These are phyloP conservation scores for Fusarium hainanense DNA, from an alignment of 2,329 filamentous ascomycete genomes.

Conservation along the genomic window DNA sequence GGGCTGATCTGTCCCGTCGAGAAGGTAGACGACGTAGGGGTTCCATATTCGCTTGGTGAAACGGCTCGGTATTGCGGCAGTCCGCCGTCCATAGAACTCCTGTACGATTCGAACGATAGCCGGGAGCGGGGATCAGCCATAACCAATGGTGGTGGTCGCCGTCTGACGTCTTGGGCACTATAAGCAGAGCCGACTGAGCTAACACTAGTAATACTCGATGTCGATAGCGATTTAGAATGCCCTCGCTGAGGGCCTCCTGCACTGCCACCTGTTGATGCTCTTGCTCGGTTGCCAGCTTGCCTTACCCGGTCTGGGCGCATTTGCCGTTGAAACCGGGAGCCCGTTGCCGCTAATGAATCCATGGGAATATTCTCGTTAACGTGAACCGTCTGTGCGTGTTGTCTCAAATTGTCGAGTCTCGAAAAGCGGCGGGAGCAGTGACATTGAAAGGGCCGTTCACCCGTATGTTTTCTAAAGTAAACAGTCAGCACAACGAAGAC, in stretches of 20 bases:
- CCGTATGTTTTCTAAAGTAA: slow-evolving; percentile 85
- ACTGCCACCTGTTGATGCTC: slow-evolving; percentile 82
- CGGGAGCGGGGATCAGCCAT: slow-evolving; percentile 81
- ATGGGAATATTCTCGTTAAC: slow-evolving; percentile 96
- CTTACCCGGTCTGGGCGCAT: slow-evolving; percentile 88
- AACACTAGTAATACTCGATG: slow-evolving; percentile 85
- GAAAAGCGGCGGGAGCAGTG: slow-evolving; percentile 95
- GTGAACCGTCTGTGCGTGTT: slow-evolving; percentile 97
- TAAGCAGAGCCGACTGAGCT: slow-evolving; percentile 74
- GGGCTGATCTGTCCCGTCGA: slow-evolving; percentile 82
- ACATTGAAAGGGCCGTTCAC: slow-evolving; percentile 95
- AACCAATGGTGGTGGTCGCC: slow-evolving; percentile 82
- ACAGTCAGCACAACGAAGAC: slow-evolving; percentile 13
- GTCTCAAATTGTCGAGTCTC: slow-evolving; percentile 90
- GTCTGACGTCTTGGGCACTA: slow-evolving; percentile 72
- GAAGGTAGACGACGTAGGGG: slow-evolving; percentile 85
- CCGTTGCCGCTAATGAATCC: slow-evolving; percentile 91
- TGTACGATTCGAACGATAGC: slow-evolving; percentile 75
- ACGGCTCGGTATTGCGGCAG: slow-evolving; percentile 69
- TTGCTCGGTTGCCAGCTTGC: slow-evolving; percentile 76
- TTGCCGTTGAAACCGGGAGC: slow-evolving; percentile 91
- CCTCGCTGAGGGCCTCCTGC: slow-evolving; percentile 77
- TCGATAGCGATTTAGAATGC: slow-evolving; percentile 86
- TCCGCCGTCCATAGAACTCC: slow-evolving; percentile 70
- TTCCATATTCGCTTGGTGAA: slow-evolving; percentile 80